These are phyloP conservation scores for Boletus sp. DNA, from an alignment of 1,284 basidiomycete species.

Conservation along the genomic window DNA sequence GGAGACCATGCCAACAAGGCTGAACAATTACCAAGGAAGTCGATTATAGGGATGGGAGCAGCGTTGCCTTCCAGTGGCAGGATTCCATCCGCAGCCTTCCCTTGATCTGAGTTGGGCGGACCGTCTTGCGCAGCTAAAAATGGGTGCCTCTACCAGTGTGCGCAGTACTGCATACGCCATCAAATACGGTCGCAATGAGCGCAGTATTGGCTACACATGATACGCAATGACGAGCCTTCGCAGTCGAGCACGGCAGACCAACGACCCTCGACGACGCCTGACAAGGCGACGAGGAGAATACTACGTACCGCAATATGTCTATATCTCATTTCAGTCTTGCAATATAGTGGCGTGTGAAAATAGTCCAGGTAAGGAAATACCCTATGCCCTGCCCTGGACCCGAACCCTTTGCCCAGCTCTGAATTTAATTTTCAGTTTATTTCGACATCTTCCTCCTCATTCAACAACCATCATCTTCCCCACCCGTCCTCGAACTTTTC, in stretches of 20 bases:
- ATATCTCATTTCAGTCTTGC: slow-evolving; percentile 8
- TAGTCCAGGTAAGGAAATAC: slow-evolving; percentile 23
- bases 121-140: slow-evolving; percentile 12
- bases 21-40: slow-evolving; percentile 13
- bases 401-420: slow-evolving; percentile 52
- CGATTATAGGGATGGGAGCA: background rate
- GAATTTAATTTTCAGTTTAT: slow-evolving; percentile 52
- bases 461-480: slow-evolving; percentile 48
- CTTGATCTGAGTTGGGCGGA: slow-evolving; percentile 2
- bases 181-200: background rate
- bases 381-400: slow-evolving; percentile 37
- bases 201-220: background rate
- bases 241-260: background rate
- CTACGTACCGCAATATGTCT: slow-evolving; percentile 5
- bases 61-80: background rate
- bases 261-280: background rate
- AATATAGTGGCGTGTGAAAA: slow-evolving; percentile 28
- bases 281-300: background rate
- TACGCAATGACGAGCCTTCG: background rate
- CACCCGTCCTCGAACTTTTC: slow-evolving; percentile 26
- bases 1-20: slow-evolving; percentile 25
- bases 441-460: slow-evolving; percentile 41
- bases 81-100: background rate
- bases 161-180: background rate
- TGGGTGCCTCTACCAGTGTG: background rate